phyloP scores from a whole-genome alignment of 169 alveolate genomes.

The Ichthyophthirius multifiliis region DNA sequence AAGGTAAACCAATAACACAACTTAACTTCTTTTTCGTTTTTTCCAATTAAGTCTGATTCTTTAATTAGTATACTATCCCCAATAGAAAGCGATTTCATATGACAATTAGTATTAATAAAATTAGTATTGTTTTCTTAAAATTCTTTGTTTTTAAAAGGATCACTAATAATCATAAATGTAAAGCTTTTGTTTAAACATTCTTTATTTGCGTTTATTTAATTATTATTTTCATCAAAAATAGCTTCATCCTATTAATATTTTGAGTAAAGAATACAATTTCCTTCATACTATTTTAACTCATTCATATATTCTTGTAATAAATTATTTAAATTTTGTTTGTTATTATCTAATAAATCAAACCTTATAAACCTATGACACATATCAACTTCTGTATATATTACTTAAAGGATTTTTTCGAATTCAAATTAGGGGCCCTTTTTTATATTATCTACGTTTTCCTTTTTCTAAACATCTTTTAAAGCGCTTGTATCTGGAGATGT shows the following conservation, averaged over 20 bases:
- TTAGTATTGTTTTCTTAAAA: slow-evolving; percentile 20
- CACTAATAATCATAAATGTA: slow-evolving; percentile 47
- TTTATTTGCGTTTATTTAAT: slow-evolving; percentile 19
- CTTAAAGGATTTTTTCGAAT: slow-evolving; percentile 46
- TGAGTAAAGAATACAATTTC: neutral
- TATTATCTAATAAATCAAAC: slow-evolving; percentile 47
- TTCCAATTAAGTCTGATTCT: slow-evolving; percentile 38
- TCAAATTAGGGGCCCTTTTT: too few relatives aligned
- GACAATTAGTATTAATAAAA: slow-evolving; percentile 3
- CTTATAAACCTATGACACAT: slow-evolving; percentile 78
- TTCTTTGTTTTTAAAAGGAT: slow-evolving; percentile 19
- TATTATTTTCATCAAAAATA: slow-evolving; percentile 10
- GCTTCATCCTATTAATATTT: slow-evolving; percentile 16
- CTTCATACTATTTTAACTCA: slow-evolving; percentile 35
- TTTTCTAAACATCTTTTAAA: neutral
- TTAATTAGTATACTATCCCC: slow-evolving; percentile 49
- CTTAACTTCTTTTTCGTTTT: slow-evolving; percentile 25
- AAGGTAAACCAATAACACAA: slow-evolving; percentile 54
- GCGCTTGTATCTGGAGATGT: neutral
- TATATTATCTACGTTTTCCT: neutral
- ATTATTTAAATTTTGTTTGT: slow-evolving; percentile 26
- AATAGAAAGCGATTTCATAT: slow-evolving; percentile 19
- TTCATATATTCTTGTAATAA: slow-evolving; percentile 51
- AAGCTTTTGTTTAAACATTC: neutral
- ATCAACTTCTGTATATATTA: slow-evolving; percentile 72